phyloP scores from a whole-genome alignment of 2,329 filamentous ascomycete species.

The Fusarium sulawesiense region DNA sequence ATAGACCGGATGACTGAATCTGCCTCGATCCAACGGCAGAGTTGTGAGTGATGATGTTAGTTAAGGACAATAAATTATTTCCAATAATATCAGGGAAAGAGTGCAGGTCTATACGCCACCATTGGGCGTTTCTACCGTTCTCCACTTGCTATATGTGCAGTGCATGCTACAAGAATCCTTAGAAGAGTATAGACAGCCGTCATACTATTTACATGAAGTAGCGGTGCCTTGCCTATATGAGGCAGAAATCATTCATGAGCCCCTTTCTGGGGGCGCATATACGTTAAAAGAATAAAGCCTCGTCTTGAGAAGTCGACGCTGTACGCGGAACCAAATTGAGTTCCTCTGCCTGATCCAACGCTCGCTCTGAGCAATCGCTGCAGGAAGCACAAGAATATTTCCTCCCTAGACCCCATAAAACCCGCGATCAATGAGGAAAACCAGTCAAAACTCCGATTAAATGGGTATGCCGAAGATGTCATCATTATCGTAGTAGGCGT shows the following conservation, averaged over 20 bases:
- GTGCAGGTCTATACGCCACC: background rate
- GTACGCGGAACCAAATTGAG: slow-evolving; percentile 14
- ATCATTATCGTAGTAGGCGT: slow-evolving; percentile 47
- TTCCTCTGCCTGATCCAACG: slow-evolving; percentile 5
- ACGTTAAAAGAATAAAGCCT: slow-evolving; percentile 34
- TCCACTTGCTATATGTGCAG: slow-evolving; percentile 19
- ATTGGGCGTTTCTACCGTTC: background rate
- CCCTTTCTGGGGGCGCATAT: slow-evolving; percentile 23
- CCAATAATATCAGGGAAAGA: slow-evolving; percentile 12
- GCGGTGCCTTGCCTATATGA: slow-evolving; percentile 9
- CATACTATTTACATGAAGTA: slow-evolving; percentile 9
- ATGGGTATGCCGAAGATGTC: slow-evolving; percentile 49
- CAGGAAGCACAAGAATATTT: slow-evolving; percentile 28
- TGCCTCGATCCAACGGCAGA: slow-evolving; percentile 11
- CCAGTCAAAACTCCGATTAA: slow-evolving; percentile 50
- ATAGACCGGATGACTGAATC: slow-evolving; percentile 35
- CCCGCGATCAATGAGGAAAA: slow-evolving; percentile 39
- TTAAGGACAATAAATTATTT: slow-evolving; percentile 20
- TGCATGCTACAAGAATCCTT: slow-evolving; percentile 28
- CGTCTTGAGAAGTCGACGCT: slow-evolving; percentile 23
- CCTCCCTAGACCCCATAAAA: slow-evolving; percentile 31
- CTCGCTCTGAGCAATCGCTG: slow-evolving; percentile 22
- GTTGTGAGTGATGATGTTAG: slow-evolving; percentile 12
- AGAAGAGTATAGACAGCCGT: slow-evolving; percentile 26
- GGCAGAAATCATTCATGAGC: slow-evolving; percentile 18